A percentile compares a stretch with the other conserved stretches of the same genome.
Conservation (phyloP, 345 rosid species). For the Populus ilicifolia region DNA sequence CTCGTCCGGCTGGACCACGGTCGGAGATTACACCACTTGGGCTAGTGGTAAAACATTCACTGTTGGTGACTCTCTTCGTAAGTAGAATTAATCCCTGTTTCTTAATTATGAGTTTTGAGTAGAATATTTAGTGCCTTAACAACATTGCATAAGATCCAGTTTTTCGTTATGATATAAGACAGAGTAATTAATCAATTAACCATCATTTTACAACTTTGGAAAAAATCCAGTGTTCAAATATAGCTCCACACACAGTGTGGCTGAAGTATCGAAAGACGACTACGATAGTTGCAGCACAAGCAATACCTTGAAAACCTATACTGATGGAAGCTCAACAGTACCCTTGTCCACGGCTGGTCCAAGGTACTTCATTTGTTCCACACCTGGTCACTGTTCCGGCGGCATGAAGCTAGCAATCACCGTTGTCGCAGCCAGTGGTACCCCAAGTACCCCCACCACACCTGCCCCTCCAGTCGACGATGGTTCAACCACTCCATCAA, state of each 20-base stretch:
- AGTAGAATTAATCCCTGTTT: neutral
- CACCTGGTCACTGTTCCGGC: slow-evolving; percentile 28
- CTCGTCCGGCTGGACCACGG: slow-evolving; percentile 35
- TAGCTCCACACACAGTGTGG: slow-evolving; percentile 26
- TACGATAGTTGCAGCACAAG: slow-evolving; percentile 35
- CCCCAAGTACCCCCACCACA: slow-evolving; percentile 9
- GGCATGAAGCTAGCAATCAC: slow-evolving; percentile 54
- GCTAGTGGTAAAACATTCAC: slow-evolving; percentile 35
- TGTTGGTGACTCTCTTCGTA: slow-evolving; percentile 45
- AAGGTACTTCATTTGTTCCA: slow-evolving; percentile 52
- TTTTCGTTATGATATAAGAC: neutral
- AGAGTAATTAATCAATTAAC: neutral
- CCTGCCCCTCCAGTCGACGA: slow-evolving; percentile 14
- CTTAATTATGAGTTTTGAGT: neutral
- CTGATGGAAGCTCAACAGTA: slow-evolving; percentile 30
- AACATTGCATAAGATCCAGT: neutral
- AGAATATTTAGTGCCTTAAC: neutral
- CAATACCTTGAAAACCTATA: slow-evolving; percentile 21
- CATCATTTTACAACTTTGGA: neutral
- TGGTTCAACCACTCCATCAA: slow-evolving; percentile 15
- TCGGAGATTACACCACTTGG: slow-evolving; percentile 29
- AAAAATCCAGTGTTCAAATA: slow-evolving; percentile 40
- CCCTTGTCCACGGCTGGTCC: slow-evolving; percentile 25
- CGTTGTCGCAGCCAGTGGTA: slow-evolving; percentile 24
- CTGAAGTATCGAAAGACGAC: slow-evolving; percentile 26